These are phyloP conservation scores for Lactarius sanguifluus DNA, from an alignment of 768 basidiomycete genomes.

Conservation along the genomic window DNA sequence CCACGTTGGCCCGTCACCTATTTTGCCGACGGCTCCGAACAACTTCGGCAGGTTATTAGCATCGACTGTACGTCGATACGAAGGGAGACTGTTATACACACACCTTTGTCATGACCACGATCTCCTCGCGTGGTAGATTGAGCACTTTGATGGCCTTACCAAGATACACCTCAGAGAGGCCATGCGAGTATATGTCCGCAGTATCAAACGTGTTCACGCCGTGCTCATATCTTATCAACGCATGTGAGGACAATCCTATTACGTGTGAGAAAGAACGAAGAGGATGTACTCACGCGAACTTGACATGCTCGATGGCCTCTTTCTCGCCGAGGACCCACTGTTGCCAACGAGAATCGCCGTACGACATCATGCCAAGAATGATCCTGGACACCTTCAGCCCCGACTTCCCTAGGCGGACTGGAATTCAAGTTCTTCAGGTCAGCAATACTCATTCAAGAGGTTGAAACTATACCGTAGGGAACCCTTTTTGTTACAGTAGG, in stretches of 20 bases:
- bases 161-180: slow-evolving; percentile 37
- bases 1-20: neutral
- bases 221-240: slow-evolving; percentile 46
- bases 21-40: slow-evolving; percentile 7
- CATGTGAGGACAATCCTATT: slow-evolving; percentile 24
- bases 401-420: slow-evolving; percentile 44
- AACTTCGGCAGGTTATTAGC: neutral
- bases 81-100: neutral
- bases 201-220: slow-evolving; percentile 66
- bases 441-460: neutral
- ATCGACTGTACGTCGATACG: neutral
- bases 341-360: slow-evolving; percentile 41
- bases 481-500: slow-evolving; percentile 12
- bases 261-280: slow-evolving; percentile 21
- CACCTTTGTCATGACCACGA: slow-evolving; percentile 48
- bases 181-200: slow-evolving; percentile 42
- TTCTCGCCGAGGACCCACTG: slow-evolving; percentile 39
- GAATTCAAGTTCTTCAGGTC: neutral
- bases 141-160: slow-evolving; percentile 45
- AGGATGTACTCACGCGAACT: slow-evolving; percentile 31
- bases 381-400: slow-evolving; percentile 65
- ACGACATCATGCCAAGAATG: slow-evolving; percentile 65
- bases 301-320: slow-evolving; percentile 30
- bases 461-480: slow-evolving; percentile 13
- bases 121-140: slow-evolving; percentile 41